Conservation (phyloP, 495 filamentous ascomycete genomes). For the Letharia columbiana region DNA sequence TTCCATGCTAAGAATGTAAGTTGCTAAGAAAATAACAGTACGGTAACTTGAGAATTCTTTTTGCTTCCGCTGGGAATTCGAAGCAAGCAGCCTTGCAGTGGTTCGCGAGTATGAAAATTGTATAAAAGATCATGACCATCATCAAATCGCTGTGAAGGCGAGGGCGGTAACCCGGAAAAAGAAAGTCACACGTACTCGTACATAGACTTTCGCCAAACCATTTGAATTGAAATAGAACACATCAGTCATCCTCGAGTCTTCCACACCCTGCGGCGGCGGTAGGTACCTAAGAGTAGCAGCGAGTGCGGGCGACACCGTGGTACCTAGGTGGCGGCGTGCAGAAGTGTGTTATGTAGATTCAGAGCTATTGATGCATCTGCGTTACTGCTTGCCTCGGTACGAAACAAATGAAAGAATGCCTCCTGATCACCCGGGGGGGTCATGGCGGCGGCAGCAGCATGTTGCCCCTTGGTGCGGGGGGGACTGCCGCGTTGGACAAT, state of each 20-base stretch:
- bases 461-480: conserved; percentile 4
- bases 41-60: background rate
- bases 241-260: background rate
- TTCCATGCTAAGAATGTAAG: background rate
- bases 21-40: background rate
- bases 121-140: background rate
- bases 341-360: conserved; percentile 8
- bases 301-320: conserved; percentile 7
- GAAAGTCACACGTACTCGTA: background rate
- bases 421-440: conserved; percentile 15
- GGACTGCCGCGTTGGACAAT: conserved; percentile 12
- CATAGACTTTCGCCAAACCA: conserved; percentile 1
- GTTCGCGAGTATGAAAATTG: background rate
- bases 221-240: background rate
- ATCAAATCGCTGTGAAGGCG: background rate
- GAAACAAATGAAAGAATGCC: conserved; percentile 8
- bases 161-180: background rate
- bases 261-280: background rate
- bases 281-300: background rate
- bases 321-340: conserved; percentile 8
- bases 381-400: conserved; percentile 10
- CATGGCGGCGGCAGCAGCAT: conserved; percentile 16
- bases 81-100: background rate
- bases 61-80: background rate
- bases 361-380: conserved; percentile 17